A percentile compares a stretch with the other conserved stretches of the same genome.
Conservation (phyloP, 768 basidiomycete species). For the Tulasnella sp. region DNA sequence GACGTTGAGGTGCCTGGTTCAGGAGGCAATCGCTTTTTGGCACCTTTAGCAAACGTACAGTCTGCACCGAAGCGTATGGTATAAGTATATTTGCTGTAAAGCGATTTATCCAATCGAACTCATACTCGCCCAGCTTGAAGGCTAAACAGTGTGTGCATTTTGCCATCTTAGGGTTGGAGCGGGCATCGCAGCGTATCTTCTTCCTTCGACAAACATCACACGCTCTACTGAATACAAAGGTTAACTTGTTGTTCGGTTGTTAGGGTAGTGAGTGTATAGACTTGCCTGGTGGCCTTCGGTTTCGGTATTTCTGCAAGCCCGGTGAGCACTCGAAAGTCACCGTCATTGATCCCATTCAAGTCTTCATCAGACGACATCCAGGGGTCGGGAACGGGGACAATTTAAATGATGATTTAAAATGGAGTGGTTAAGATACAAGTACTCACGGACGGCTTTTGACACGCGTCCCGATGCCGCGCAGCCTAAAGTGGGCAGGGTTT, state of each 20-base stretch:
- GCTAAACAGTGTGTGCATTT: constrained; percentile 15
- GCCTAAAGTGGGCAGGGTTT: too few relatives aligned
- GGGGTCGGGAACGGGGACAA: too few relatives aligned
- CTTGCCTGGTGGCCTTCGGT: constrained; percentile 7
- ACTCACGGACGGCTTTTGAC: too few relatives aligned
- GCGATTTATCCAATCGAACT: neutral
- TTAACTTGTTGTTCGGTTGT: neutral
- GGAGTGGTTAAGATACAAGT: too few relatives aligned
- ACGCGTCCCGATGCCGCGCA: too few relatives aligned
- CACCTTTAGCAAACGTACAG: constrained; percentile 38
- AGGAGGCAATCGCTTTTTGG: constrained; percentile 47
- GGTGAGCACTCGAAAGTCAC: neutral
- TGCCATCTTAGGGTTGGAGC: neutral
- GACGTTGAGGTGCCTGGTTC: constrained; percentile 27
- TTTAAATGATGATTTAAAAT: too few relatives aligned
- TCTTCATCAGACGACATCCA: constrained; percentile 15
- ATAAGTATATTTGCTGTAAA: constrained; percentile 22
- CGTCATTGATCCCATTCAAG: neutral
- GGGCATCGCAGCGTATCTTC: constrained; percentile 44
- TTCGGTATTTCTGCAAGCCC: neutral
- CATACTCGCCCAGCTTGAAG: constrained; percentile 47
- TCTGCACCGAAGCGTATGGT: constrained; percentile 30
- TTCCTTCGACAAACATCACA: constrained; percentile 78
- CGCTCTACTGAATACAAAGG: constrained; percentile 30
- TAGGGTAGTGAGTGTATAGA: neutral